A percentile compares a stretch with the other conserved stretches of the same genome.
These are phyloP conservation scores for Williopsis jadinii DNA, from an alignment of 1,139 yeast genomes.

Conservation along the genomic window DNA sequence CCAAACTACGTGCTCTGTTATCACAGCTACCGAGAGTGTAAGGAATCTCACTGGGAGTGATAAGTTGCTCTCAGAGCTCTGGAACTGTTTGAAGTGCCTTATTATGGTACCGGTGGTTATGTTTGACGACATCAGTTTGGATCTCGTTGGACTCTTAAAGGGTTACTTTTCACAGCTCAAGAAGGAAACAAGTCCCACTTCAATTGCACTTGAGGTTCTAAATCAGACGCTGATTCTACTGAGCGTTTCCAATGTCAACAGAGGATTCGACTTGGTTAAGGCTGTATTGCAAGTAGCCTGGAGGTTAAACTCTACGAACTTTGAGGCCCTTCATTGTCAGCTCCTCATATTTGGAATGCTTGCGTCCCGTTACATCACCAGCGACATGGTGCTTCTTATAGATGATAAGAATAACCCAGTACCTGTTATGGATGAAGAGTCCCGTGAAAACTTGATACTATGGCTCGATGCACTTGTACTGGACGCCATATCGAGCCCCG, in stretches of 20 bases:
- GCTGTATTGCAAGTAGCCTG: slow-evolving; percentile 12
- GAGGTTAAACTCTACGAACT: slow-evolving; percentile 14
- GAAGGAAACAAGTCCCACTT: slow-evolving; percentile 14
- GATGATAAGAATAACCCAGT: slow-evolving; percentile 4
- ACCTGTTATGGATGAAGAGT: slow-evolving; percentile 1
- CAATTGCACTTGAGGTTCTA: slow-evolving; percentile 13
- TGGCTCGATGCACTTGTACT: slow-evolving; percentile 11
- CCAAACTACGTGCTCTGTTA: slow-evolving; percentile 23
- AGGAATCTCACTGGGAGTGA: slow-evolving; percentile 19
- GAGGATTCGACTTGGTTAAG: slow-evolving; percentile 12
- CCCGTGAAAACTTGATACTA: slow-evolving; percentile 8
- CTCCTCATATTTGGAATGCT: slow-evolving; percentile 18
- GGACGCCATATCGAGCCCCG: not conserved
- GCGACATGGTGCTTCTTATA: slow-evolving; percentile 5
- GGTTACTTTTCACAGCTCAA: slow-evolving; percentile 11
- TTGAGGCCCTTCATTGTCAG: slow-evolving; percentile 19
- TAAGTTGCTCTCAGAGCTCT: slow-evolving; percentile 27
- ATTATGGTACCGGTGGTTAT: slow-evolving; percentile 7
- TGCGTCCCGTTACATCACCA: slow-evolving; percentile 11
- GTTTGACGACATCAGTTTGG: slow-evolving; percentile 4
- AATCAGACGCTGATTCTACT: slow-evolving; percentile 11
- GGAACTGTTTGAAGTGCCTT: slow-evolving; percentile 16
- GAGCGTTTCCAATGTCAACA: slow-evolving; percentile 9
- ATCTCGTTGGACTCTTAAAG: slow-evolving; percentile 7
- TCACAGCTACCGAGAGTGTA: slow-evolving; percentile 18